A percentile compares a stretch with the other conserved stretches of the same genome.
phyloP scores from a whole-genome alignment of 2,329 filamentous ascomycete genomes.

The Paecilomyces fulvus region DNA sequence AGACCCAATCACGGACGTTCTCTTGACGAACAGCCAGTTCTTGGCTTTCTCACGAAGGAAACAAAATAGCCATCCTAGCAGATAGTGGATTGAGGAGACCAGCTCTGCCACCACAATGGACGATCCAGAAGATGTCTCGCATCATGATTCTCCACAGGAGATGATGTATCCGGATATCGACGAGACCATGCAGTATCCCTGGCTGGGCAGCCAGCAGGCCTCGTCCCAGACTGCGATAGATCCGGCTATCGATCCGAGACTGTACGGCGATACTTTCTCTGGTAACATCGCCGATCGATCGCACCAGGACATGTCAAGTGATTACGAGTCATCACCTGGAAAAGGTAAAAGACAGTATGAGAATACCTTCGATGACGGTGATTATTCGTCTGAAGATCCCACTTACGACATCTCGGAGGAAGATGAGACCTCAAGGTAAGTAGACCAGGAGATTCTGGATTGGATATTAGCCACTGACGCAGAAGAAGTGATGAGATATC shows the following conservation, averaged over 20 bases:
- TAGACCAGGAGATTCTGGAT: not conserved
- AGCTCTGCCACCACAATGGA: constrained; percentile 10
- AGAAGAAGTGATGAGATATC: constrained; percentile 14
- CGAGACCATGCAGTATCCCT: constrained; percentile 24
- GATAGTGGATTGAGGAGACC: not conserved
- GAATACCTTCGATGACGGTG: constrained; percentile 4
- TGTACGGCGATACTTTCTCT: constrained; percentile 20
- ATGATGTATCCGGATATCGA: constrained; percentile 25
- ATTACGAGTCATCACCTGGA: constrained; percentile 6
- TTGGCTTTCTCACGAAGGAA: not conserved
- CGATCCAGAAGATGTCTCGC: constrained; percentile 7
- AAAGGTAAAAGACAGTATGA: constrained; percentile 1
- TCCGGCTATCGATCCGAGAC: constrained; percentile 24
- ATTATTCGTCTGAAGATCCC: constrained; percentile 15
- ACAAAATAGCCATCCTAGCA: constrained; percentile 2
- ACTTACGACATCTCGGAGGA: constrained; percentile 15
- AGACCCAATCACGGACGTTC: not conserved
- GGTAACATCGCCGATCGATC: constrained; percentile 7
- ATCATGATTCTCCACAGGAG: constrained; percentile 9
- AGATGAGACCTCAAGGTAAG: constrained; percentile 20
- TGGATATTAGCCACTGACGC: constrained; percentile 5
- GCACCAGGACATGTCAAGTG: constrained; percentile 4
- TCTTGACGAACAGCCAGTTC: not conserved
- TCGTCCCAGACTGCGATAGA: constrained; percentile 10
- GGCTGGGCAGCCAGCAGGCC: constrained; percentile 16